phyloP scores from a whole-genome alignment of 306 rosid genomes.

The Styphnolobium japonicum region DNA sequence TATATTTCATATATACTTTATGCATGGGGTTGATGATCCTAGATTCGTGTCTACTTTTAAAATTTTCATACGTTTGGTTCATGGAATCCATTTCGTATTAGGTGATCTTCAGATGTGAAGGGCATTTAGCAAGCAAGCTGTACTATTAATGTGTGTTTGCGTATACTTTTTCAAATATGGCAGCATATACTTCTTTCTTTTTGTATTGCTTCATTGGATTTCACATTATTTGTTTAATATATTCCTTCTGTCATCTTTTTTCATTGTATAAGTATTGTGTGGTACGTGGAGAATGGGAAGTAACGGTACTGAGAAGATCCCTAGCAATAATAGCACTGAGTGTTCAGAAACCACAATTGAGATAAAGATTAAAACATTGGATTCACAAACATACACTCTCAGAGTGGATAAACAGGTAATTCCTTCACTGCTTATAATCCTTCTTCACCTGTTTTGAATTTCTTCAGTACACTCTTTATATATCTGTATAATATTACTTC shows the following conservation, averaged over 20 bases:
- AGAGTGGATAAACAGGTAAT: conserved; percentile 95
- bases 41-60: not conserved
- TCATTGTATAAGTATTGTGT: conserved; percentile 31
- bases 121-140: conserved; percentile 7
- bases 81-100: not conserved
- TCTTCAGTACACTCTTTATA: not conserved
- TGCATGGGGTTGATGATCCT: not conserved
- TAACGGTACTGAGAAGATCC: not conserved
- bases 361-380: conserved; percentile 92
- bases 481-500: conserved; percentile 15
- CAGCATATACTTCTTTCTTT: not conserved
- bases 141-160: not conserved
- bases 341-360: conserved; percentile 69
- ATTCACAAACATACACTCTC: conserved; percentile 86
- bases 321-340: too few relatives aligned
- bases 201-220: conserved; percentile 9
- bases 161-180: conserved; percentile 18
- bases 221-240: not conserved
- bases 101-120: not conserved
- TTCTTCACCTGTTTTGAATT: not conserved
- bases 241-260: not conserved
- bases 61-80: not conserved
- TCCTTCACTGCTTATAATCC: not conserved
- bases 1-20: not conserved
- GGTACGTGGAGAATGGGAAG: conserved; percentile 70